Percentiles rank a stretch among this genome's conserved stretches.
Evolutionary conservation across 192 early-diverging fungal genomes (phyloP).

Genomic region (Coemansia aciculifera): DNA sequence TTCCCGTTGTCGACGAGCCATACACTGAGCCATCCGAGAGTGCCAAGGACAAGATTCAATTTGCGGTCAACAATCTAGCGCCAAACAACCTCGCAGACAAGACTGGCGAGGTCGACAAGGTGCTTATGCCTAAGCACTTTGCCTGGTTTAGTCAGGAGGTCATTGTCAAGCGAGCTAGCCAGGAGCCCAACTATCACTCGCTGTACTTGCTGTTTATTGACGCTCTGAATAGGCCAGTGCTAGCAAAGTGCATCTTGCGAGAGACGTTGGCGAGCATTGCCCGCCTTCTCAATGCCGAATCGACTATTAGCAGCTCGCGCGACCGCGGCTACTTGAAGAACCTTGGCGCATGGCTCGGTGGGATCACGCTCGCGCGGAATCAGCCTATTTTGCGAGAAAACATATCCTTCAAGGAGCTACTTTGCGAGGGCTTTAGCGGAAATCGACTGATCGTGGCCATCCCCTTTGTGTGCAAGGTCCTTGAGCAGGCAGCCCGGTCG

Average conservation of each 20-base stretch:
- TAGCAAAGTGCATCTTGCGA: constrained; percentile 76
- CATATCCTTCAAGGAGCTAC: constrained; percentile 89
- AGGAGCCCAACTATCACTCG: constrained; percentile 95
- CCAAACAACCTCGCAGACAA: constrained; percentile 81
- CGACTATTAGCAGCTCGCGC: constrained; percentile 83
- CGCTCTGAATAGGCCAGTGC: constrained; percentile 63
- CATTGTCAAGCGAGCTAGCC: constrained; percentile 91
- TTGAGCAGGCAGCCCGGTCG: constrained; percentile 83
- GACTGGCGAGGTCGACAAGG: constrained; percentile 64
- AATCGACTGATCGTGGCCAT: constrained; percentile 92
- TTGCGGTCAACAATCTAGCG: constrained; percentile 96
- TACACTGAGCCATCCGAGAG: constrained; percentile 50
- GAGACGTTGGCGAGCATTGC: constrained; percentile 89
- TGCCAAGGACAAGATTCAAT: constrained; percentile 90
- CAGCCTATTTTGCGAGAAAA: constrained; percentile 95
- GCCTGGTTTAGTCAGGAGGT: constrained; percentile 97
- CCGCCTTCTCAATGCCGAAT: constrained; percentile 89
- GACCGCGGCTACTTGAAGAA: constrained; percentile 94
- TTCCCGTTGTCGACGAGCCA: constrained; percentile 34
- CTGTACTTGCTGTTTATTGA: constrained; percentile 88
- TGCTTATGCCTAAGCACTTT: constrained; percentile 68
- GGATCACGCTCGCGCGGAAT: constrained; percentile 94
- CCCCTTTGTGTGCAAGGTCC: constrained; percentile 97
- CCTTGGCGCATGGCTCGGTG: constrained; percentile 95
- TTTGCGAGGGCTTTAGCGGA: constrained; percentile 88